phyloP scores from a whole-genome alignment of 176 grass and related monocot genomes.

The Zizania latifolia region DNA sequence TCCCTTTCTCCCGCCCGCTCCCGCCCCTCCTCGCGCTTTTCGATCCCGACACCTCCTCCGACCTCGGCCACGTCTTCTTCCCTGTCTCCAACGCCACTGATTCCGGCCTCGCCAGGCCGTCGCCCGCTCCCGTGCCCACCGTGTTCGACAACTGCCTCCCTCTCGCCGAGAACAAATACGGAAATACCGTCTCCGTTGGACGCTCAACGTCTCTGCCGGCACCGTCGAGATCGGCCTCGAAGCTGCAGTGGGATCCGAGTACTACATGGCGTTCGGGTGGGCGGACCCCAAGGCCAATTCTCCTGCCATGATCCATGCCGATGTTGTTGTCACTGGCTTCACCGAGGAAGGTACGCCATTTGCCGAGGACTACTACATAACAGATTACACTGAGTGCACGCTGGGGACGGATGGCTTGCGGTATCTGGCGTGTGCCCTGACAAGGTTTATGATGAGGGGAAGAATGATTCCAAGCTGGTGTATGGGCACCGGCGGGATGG shows the following conservation, averaged over 20 bases:
- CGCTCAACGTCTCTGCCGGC: slow-evolving; percentile 53
- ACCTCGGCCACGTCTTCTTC: slow-evolving; percentile 78
- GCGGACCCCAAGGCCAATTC: slow-evolving; percentile 54
- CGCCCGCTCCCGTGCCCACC: slow-evolving; percentile 35
- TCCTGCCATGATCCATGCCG: slow-evolving; percentile 69
- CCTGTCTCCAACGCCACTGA: slow-evolving; percentile 3
- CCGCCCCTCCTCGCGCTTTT: slow-evolving; percentile 70
- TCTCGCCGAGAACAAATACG: slow-evolving; percentile 41
- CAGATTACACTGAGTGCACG: slow-evolving; percentile 68
- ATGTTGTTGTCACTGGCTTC: slow-evolving; percentile 67
- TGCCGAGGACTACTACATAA: slow-evolving; percentile 92
- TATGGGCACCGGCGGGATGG: slow-evolving; percentile 84
- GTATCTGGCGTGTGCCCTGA: slow-evolving; percentile 80
- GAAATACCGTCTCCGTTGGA: slow-evolving; percentile 91
- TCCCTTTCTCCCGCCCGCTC: slow-evolving; percentile 46
- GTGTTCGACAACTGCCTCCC: slow-evolving; percentile 88
- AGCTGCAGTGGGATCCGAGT: slow-evolving; percentile 65
- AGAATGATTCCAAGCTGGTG: slow-evolving; percentile 56
- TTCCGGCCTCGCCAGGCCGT: not conserved
- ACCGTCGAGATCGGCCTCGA: slow-evolving; percentile 83
- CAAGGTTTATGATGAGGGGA: slow-evolving; percentile 58
- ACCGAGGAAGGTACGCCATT: slow-evolving; percentile 85
- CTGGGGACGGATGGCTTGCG: slow-evolving; percentile 47
- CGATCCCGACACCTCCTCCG: slow-evolving; percentile 82
- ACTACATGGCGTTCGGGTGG: slow-evolving; percentile 99